Evolutionary conservation across 768 basidiomycete species (phyloP).

Genomic region (Kwoniella dendrophila): DNA sequence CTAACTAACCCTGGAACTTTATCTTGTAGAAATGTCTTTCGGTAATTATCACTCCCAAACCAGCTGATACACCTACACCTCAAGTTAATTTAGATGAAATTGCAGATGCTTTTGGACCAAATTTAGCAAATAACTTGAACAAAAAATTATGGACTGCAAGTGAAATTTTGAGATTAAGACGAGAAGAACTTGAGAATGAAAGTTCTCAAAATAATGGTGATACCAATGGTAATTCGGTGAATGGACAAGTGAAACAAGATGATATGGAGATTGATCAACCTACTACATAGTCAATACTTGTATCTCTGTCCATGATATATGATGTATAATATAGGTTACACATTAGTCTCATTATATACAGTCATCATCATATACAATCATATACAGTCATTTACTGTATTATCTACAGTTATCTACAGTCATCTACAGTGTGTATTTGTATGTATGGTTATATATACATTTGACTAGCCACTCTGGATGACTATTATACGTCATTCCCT

Average conservation of each 20-base stretch:
- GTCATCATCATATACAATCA: too few relatives aligned
- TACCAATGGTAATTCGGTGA: neutral
- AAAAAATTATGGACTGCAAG: slow-evolving; percentile 37
- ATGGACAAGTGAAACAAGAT: slow-evolving; percentile 2
- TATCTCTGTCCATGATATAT: too few relatives aligned
- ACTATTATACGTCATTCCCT: too few relatives aligned
- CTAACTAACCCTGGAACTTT: neutral
- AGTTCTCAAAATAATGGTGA: neutral
- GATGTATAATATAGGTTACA: too few relatives aligned
- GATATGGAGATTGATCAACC: slow-evolving; percentile 18
- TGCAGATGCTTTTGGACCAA: slow-evolving; percentile 30
- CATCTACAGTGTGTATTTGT: too few relatives aligned
- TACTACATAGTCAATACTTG: too few relatives aligned
- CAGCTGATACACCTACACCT: slow-evolving; percentile 11
- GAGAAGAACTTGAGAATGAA: slow-evolving; percentile 14
- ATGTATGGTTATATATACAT: too few relatives aligned
- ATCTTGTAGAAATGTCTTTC: slow-evolving; percentile 4
- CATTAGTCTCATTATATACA: too few relatives aligned
- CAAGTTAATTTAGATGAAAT: slow-evolving; percentile 23
- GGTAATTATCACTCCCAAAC: slow-evolving; percentile 28
- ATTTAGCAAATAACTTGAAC: slow-evolving; percentile 29
- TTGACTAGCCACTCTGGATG: too few relatives aligned
- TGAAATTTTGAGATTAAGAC: slow-evolving; percentile 33
- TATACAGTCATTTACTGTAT: too few relatives aligned
- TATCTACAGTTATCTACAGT: too few relatives aligned